A percentile compares a stretch with the other conserved stretches of the same genome.
phyloP scores from a whole-genome alignment of 1,284 basidiomycete species.

The Anthracocystis panici-leucophaei region DNA sequence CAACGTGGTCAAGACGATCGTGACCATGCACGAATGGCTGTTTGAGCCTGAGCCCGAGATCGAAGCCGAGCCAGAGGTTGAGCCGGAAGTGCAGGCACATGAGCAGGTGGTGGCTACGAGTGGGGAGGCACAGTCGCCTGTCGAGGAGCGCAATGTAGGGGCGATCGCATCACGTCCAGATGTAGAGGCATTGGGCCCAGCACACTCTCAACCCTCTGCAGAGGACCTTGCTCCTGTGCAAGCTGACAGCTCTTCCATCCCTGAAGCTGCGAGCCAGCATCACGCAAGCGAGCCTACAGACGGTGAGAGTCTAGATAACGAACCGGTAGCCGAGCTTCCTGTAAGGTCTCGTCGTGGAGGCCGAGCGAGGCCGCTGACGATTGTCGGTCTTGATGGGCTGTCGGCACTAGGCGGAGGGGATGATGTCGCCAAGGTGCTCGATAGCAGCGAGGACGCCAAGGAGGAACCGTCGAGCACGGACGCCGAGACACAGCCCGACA shows the following conservation, averaged over 20 bases:
- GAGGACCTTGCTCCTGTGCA: slow-evolving; percentile 5
- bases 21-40: slow-evolving; percentile 66
- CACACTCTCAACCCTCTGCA: slow-evolving; percentile 6
- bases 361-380: slow-evolving; percentile 34
- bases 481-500: background rate
- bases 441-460: slow-evolving; percentile 9
- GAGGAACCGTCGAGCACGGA: background rate
- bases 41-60: slow-evolving; percentile 64
- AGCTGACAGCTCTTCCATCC: background rate
- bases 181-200: background rate
- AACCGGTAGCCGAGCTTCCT: slow-evolving; percentile 25
- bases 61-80: slow-evolving; percentile 40
- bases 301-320: slow-evolving; percentile 23
- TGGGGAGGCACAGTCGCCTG: background rate
- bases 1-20: slow-evolving; percentile 67
- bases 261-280: background rate
- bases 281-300: background rate
- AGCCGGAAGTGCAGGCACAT: slow-evolving; percentile 8
- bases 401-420: slow-evolving; percentile 26
- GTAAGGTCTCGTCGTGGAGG: slow-evolving; percentile 36
- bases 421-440: slow-evolving; percentile 30
- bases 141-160: background rate
- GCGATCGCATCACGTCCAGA: background rate
- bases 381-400: slow-evolving; percentile 41
- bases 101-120: background rate